Evolutionary conservation across 1,284 basidiomycete genomes (phyloP).

Genomic region (Coriolopsis trogii): DNA sequence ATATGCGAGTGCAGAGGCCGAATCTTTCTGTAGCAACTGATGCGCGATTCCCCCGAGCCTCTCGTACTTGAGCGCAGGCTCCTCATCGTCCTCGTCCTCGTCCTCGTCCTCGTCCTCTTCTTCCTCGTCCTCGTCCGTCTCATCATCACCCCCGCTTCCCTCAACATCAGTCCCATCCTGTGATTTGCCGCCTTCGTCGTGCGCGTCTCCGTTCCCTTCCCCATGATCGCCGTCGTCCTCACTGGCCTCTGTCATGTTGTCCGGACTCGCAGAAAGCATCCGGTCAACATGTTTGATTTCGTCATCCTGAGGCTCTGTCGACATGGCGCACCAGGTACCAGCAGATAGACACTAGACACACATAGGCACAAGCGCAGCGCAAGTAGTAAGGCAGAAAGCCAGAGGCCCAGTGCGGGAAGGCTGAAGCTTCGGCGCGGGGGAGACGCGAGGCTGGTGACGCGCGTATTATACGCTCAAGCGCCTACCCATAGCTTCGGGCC

Average conservation of each 20-base stretch:
- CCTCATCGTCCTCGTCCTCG: conserved; percentile 73
- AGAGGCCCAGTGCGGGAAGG: background rate
- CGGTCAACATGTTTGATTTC: conserved; percentile 12
- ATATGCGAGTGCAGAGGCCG: conserved; percentile 81
- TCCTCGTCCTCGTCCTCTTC: conserved; percentile 57
- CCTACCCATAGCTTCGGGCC: background rate
- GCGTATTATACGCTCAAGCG: background rate
- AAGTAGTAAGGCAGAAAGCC: background rate
- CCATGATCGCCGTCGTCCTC: conserved; percentile 10
- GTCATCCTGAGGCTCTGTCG: conserved; percentile 9
- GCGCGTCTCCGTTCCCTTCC: conserved; percentile 5
- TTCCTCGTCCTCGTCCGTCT: conserved; percentile 30
- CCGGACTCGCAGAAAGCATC: conserved; percentile 24
- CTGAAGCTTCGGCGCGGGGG: background rate
- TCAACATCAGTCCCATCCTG: background rate
- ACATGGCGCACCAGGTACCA: conserved; percentile 13
- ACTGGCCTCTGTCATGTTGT: conserved; percentile 20
- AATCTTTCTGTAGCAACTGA: conserved; percentile 88
- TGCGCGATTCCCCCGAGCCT: conserved; percentile 75
- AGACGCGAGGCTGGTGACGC: conserved; percentile 14
- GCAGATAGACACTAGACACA: background rate
- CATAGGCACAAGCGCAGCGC: conserved; percentile 8
- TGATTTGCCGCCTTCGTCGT: background rate
- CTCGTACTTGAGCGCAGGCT: conserved; percentile 90
- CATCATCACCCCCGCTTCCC: conserved; percentile 6